Percentiles rank a stretch among this genome's conserved stretches.
phyloP scores from a whole-genome alignment of 768 basidiomycete species.

The Royoungia palumana region DNA sequence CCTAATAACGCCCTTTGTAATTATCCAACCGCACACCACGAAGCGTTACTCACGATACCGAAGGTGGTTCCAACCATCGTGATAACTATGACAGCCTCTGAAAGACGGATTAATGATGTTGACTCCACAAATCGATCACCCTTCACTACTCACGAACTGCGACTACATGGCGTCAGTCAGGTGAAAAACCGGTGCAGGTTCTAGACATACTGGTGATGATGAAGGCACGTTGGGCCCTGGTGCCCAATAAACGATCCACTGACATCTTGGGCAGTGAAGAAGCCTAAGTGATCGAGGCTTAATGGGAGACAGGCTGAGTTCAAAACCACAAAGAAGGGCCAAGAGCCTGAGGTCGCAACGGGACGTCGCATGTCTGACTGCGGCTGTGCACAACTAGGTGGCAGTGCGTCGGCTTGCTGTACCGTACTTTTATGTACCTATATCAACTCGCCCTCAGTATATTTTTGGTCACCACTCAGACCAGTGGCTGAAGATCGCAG shows the following conservation, averaged over 20 bases:
- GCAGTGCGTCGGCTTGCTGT: too few relatives aligned
- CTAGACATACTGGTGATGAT: slow-evolving; percentile 59
- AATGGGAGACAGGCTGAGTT: slow-evolving; percentile 8
- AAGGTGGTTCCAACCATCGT: slow-evolving; percentile 74
- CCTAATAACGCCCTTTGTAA: slow-evolving; percentile 37
- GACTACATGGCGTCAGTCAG: slow-evolving; percentile 35
- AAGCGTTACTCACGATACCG: slow-evolving; percentile 45
- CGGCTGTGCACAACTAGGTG: slow-evolving; percentile 19
- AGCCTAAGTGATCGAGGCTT: slow-evolving; percentile 13
- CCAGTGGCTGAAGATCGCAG: too few relatives aligned
- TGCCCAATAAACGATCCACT: slow-evolving; percentile 67
- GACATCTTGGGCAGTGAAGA: slow-evolving; percentile 48
- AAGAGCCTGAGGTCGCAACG: not conserved
- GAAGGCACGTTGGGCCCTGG: slow-evolving; percentile 69
- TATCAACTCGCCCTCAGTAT: too few relatives aligned
- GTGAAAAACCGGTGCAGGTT: not conserved
- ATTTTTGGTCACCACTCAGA: too few relatives aligned
- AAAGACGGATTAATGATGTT: slow-evolving; percentile 3
- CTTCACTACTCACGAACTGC: slow-evolving; percentile 58
- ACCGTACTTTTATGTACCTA: too few relatives aligned
- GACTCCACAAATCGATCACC: not conserved
- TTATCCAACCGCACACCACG: not conserved
- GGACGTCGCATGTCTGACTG: too few relatives aligned
- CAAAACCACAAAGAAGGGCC: not conserved
- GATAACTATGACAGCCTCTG: slow-evolving; percentile 75